phyloP scores from a whole-genome alignment of 495 filamentous ascomycete genomes.

The Trichoderma parareesei region DNA sequence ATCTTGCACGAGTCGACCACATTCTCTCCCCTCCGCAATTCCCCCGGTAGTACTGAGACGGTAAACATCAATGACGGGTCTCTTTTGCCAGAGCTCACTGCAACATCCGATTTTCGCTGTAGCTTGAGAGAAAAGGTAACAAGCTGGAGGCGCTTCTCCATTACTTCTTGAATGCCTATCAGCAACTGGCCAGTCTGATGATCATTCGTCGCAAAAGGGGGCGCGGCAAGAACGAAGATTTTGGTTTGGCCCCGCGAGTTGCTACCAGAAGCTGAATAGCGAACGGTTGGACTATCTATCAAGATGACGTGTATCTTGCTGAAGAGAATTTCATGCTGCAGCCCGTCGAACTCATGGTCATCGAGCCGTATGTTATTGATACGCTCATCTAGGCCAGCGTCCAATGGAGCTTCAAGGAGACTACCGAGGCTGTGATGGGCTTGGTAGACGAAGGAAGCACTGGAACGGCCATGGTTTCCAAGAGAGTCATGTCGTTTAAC shows the following conservation, averaged over 20 bases:
- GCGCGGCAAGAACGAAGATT: constrained; percentile 57
- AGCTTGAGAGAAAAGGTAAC: constrained; percentile 49
- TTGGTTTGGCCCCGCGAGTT: constrained; percentile 43
- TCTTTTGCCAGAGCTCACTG: constrained; percentile 16
- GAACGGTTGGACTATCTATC: constrained; percentile 52
- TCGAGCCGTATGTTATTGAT: constrained; percentile 64
- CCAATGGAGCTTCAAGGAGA: constrained; percentile 58
- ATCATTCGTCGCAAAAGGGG: constrained; percentile 44
- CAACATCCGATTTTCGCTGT: constrained; percentile 16
- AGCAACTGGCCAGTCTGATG: constrained; percentile 45
- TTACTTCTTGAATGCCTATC: constrained; percentile 59
- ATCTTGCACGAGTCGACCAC: constrained; percentile 70
- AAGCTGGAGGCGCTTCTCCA: constrained; percentile 59
- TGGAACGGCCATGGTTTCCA: constrained; percentile 49
- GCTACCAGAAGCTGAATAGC: constrained; percentile 43
- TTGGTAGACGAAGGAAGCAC: constrained; percentile 27
- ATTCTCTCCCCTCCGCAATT: constrained; percentile 44
- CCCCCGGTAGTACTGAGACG: constrained; percentile 29
- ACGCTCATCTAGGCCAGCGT: constrained; percentile 63
- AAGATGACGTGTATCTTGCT: constrained; percentile 64
- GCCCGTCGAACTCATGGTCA: constrained; percentile 57
- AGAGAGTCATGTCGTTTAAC: constrained; percentile 63
- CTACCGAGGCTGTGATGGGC: constrained; percentile 35
- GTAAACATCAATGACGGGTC: constrained; percentile 13
- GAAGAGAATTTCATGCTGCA: constrained; percentile 66